Base-by-base conservation (phyloP, 805 yeast genomes). In the Zygotorulaspora chibaensis region DNA sequence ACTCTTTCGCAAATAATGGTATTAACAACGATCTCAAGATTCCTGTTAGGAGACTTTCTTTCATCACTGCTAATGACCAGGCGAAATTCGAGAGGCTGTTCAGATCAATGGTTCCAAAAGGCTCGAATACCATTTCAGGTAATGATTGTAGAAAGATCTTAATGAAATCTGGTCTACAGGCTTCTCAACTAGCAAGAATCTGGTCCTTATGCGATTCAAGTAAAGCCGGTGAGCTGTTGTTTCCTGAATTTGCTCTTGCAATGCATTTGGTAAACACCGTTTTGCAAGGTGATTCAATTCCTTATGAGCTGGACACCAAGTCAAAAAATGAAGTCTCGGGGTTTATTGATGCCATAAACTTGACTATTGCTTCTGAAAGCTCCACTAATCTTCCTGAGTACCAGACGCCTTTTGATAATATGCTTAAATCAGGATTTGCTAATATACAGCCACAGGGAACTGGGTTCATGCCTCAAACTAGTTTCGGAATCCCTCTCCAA, bases 181-280 rank as follows among this genome's bases (percentile, higher is more conserved):
- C 96, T 2, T 73, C 77, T 20, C 79, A 83, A 35, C 73, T 91
- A 55, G 91, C 91, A 2, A 87, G 80, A 56, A 84, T 91, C 50
- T 91, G 98, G 98, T 81, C 84, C 18, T 71, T 91, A 47, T 78
- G 95, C n/a, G 98, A 91, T 61, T 83, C 95, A 2, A 85, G 82
- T 56, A 84, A 80, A 57, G 82, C 93, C 7, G 98, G 98, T 1
- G 75, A 80, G 45, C 76, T 91, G 50, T 68, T 91, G 56, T 91
- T 90, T 62, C 98, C 98, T 2, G 97, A 91, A 65, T 91, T 91
- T 72, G 95, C 95, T 12, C 72, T 91, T 53, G 89, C 96, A 13
- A 80, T 91, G 73, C 91, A 89, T 65, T 73, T 91, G 55, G 89
- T 96, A 62, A 84, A 86, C 55, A 67, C 80, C 58, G 84, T 84